A percentile compares a stretch with the other conserved stretches of the same genome.
These are phyloP conservation scores for Metschnikowia continentalis DNA, from an alignment of 805 yeast genomes.

Conservation along the genomic window DNA sequence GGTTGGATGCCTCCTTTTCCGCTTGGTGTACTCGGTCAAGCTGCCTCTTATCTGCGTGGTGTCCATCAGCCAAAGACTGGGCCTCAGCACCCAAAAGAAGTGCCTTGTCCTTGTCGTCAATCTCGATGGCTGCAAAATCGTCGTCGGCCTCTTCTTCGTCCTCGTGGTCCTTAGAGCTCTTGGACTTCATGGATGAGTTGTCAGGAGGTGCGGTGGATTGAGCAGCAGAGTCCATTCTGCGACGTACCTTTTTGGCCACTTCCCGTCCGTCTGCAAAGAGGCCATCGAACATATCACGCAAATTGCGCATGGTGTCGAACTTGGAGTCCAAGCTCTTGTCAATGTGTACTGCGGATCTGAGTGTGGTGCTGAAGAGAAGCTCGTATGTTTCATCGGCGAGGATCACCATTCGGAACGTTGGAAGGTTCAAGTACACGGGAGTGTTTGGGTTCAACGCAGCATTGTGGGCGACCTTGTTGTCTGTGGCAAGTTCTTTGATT, in stretches of 20 bases:
- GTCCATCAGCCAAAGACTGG: slow-evolving; percentile 32
- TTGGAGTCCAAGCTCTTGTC: slow-evolving; percentile 48
- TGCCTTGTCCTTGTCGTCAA: slow-evolving; percentile 44
- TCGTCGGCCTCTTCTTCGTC: slow-evolving; percentile 49
- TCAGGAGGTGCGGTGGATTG: slow-evolving; percentile 22
- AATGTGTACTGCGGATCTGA: slow-evolving; percentile 65
- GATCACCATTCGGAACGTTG: slow-evolving; percentile 92
- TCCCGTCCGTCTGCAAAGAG: slow-evolving; percentile 88
- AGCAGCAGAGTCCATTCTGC: slow-evolving; percentile 76
- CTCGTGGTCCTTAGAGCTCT: slow-evolving; percentile 14
- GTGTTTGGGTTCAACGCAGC: slow-evolving; percentile 78
- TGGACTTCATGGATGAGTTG: slow-evolving; percentile 17
- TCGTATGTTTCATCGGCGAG: slow-evolving; percentile 93
- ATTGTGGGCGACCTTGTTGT: slow-evolving; percentile 51
- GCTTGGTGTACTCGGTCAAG: slow-evolving; percentile 25
- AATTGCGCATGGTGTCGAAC: slow-evolving; percentile 49
- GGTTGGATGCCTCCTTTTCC: slow-evolving; percentile 11
- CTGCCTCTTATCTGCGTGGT: slow-evolving; percentile 11
- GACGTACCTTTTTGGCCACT: slow-evolving; percentile 84
- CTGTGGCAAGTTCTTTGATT: slow-evolving; percentile 35
- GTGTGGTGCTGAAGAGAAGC: slow-evolving; percentile 66
- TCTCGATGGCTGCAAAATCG: slow-evolving; percentile 38
- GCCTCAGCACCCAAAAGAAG: slow-evolving; percentile 48
- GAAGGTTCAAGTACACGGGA: slow-evolving; percentile 69
- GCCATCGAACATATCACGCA: slow-evolving; percentile 87